phyloP scores from a whole-genome alignment of 2,329 filamentous ascomycete species.

The Penicillium fuscoglaucum region DNA sequence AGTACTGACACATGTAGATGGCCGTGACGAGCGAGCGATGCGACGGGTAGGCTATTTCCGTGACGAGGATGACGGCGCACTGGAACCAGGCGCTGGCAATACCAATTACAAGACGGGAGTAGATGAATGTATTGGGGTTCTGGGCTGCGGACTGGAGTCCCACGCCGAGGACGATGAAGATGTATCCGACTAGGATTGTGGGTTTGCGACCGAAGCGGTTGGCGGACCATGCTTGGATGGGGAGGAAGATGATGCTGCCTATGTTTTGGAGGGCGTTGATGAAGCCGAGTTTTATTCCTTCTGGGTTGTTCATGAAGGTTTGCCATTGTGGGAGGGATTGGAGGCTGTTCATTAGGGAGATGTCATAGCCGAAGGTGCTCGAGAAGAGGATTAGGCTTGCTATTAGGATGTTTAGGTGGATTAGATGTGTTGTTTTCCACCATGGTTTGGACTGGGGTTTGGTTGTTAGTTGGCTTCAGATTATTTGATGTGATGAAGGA shows the following conservation, averaged over 20 bases:
- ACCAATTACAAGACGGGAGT: slow-evolving; percentile 37
- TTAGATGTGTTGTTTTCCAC: slow-evolving; percentile 8
- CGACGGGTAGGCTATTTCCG: slow-evolving; percentile 44
- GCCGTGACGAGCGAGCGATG: slow-evolving; percentile 36
- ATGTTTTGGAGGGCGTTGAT: slow-evolving; percentile 10
- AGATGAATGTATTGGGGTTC: slow-evolving; percentile 30
- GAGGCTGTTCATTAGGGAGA: slow-evolving; percentile 10
- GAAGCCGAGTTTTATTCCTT: neutral
- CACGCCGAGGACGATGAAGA: slow-evolving; percentile 31
- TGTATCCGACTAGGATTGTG: slow-evolving; percentile 30
- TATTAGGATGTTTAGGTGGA: slow-evolving; percentile 1
- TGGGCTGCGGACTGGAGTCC: slow-evolving; percentile 22
- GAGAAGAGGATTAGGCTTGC: slow-evolving; percentile 9
- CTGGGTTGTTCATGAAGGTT: slow-evolving; percentile 3
- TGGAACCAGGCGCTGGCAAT: slow-evolving; percentile 35
- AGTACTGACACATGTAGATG: slow-evolving; percentile 36
- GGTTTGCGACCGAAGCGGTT: slow-evolving; percentile 36
- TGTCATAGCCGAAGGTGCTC: slow-evolving; percentile 9
- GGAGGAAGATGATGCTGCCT: slow-evolving; percentile 3
- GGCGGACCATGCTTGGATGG: slow-evolving; percentile 16
- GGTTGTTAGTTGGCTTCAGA: neutral
- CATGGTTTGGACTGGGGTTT: neutral
- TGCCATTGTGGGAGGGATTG: slow-evolving; percentile 9
- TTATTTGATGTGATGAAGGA: neutral
- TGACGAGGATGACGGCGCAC: slow-evolving; percentile 37